Evolutionary conservation across 2,329 filamentous ascomycete species (phyloP).

Genomic region (Tetracladium maxilliforme): DNA sequence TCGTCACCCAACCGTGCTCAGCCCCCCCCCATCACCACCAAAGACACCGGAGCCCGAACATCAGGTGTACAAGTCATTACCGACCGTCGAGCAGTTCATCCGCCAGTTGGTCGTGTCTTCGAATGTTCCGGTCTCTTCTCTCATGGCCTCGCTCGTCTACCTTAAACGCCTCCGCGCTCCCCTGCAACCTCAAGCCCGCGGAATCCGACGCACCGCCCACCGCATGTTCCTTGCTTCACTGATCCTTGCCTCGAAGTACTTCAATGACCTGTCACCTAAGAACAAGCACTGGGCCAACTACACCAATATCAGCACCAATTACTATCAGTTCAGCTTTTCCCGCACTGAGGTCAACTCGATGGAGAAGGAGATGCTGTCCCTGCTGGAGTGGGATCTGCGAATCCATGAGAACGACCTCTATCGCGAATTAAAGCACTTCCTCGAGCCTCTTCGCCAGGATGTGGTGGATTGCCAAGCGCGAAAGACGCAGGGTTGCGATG

Average conservation of each 20-base stretch:
- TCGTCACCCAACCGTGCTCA: no score
- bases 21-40: slow-evolving; percentile 34
- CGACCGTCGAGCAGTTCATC: slow-evolving; percentile 83
- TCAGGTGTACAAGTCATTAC: slow-evolving; percentile 41
- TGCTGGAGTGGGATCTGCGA: slow-evolving; percentile 87
- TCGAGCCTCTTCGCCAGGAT: slow-evolving; percentile 77
- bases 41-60: slow-evolving; percentile 14
- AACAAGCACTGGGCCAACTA: slow-evolving; percentile 99
- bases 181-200: slow-evolving; percentile 87
- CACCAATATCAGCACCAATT: slow-evolving; percentile 56
- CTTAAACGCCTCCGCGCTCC: slow-evolving; percentile 69
- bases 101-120: slow-evolving; percentile 79
- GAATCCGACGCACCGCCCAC: slow-evolving; percentile 91
- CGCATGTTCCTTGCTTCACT: slow-evolving; percentile 88
- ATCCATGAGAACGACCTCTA: slow-evolving; percentile 79
- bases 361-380: slow-evolving; percentile 95
- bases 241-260: slow-evolving; percentile 84
- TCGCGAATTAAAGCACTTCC: slow-evolving; percentile 73
- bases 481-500: no score
- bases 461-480: no score
- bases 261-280: slow-evolving; percentile 97
- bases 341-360: slow-evolving; percentile 96
- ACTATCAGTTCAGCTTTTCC: slow-evolving; percentile 71
- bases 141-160: slow-evolving; percentile 96
- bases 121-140: slow-evolving; percentile 90